Evolutionary conservation across 345 rosid genomes (phyloP), one percentile per base, ranked within the genome.

Genomic region (Gossypium ekmanianum): DNA sequence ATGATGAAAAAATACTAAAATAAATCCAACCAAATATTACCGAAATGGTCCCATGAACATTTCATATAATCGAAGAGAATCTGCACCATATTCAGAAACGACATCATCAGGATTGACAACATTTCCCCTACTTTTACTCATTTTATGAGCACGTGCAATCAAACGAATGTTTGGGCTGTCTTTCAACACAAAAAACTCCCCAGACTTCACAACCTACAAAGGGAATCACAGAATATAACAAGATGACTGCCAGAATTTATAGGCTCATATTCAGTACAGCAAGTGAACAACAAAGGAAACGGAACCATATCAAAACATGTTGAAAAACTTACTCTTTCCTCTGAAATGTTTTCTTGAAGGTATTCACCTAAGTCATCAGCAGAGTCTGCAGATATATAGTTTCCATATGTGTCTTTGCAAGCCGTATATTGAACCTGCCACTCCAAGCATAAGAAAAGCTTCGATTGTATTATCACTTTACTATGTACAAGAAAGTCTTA

Each of bases 11-110:
- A 63, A 59, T 13, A n/a, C 27, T 5, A 27, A 24, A 69, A 51
- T 29, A 69, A 51, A 69, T 17, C 11, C 2, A 50, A 69, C 11
- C 26, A 69, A 51, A 27, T 29, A 10, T 47, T 84, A 92, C 98
- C 97, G 86, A 78, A 94, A 91, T 41, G 97, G 98, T 80, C 98
- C 98, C 97, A 94, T 92, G 87, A 94, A 94, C 97, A 94, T 94
- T 79, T 94, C 98, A 68, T 94, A 94, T 51, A 94, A 79, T 18
- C 98, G 87, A 78, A 94, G 92, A 82, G 97, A 92, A 86, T 94
- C 98, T 50, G 97, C 97, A 78, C 98, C 98, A 74, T 87, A 91
- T 83, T 87, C 94, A n/a, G 73, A 81, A 72, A 92, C 90, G 76
- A 92, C 90, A 74, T 91, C 97, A 80, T 90, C 97, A 44, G 98